Percentiles rank a stretch among this genome's conserved stretches.
Evolutionary conservation across 148 eudicot species (phyloP).

Genomic region (Cornus kousa): DNA sequence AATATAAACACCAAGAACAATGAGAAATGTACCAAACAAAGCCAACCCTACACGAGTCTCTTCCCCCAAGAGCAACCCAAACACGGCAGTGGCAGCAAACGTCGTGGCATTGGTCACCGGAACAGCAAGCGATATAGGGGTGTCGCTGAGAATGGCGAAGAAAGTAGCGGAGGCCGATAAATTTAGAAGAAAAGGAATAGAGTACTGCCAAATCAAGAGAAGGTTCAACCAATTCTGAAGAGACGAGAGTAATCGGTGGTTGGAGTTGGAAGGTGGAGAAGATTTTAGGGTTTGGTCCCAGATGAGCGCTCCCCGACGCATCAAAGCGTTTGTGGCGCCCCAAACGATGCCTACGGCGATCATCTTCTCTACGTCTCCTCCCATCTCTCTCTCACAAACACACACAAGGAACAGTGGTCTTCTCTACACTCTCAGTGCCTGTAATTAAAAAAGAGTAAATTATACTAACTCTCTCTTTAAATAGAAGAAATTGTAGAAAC

Average conservation of each 20-base stretch:
- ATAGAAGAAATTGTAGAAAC: too few species aligned
- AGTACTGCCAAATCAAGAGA: slow-evolving; percentile 67
- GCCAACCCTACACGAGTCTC: slow-evolving; percentile 47
- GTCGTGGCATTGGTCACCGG: slow-evolving; percentile 82
- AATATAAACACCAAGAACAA: slow-evolving; percentile 66
- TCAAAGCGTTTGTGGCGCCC: slow-evolving; percentile 83
- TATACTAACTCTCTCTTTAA: too few species aligned
- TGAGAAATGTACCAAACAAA: slow-evolving; percentile 62
- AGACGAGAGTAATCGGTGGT: slow-evolving; percentile 15
- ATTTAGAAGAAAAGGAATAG: slow-evolving; percentile 66
- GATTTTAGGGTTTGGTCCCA: slow-evolving; percentile 53
- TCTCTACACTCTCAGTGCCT: too few species aligned
- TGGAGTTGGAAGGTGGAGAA: slow-evolving; percentile 25
- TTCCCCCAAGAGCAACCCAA: slow-evolving; percentile 63
- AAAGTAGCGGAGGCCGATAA: slow-evolving; percentile 80
- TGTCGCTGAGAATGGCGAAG: slow-evolving; percentile 59
- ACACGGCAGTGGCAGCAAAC: slow-evolving; percentile 67
- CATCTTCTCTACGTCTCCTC: slow-evolving; percentile 55
- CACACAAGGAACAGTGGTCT: too few species aligned
- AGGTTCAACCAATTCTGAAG: slow-evolving; percentile 57
- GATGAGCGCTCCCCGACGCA: slow-evolving; percentile 64
- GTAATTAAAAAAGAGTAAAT: too few species aligned
- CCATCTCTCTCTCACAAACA: background rate
- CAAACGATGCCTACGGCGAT: slow-evolving; percentile 75
- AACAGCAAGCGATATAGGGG: slow-evolving; percentile 70